Conservation (phyloP, 495 filamentous ascomycete species). For the Chlorociboria aeruginascens region DNA sequence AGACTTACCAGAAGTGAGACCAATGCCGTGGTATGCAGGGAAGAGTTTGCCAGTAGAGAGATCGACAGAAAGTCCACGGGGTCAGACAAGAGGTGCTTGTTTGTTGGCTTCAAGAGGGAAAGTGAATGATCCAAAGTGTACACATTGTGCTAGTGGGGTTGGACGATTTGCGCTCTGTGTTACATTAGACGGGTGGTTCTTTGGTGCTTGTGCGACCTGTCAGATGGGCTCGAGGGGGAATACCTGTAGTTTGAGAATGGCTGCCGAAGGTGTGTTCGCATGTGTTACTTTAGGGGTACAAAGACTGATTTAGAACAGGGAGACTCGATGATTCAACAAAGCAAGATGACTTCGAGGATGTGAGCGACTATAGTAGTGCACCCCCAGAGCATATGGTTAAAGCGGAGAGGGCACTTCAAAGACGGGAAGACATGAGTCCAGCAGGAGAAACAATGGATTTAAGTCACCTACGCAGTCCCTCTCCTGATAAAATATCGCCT, state of each 20-base stretch:
- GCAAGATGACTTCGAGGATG: background rate
- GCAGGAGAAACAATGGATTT: too few relatives aligned
- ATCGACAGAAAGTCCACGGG: constrained; percentile 7
- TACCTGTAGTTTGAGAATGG: constrained; percentile 10
- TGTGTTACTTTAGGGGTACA: background rate
- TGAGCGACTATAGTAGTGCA: too few relatives aligned
- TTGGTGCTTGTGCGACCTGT: constrained; percentile 14
- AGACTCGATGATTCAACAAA: background rate
- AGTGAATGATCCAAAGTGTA: constrained; percentile 8
- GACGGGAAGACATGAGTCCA: background rate
- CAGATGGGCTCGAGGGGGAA: constrained; percentile 15
- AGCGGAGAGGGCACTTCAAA: background rate
- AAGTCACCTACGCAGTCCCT: too few relatives aligned
- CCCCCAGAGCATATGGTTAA: too few relatives aligned
- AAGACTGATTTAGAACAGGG: background rate
- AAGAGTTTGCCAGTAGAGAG: constrained; percentile 12
- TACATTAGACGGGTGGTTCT: constrained; percentile 9
- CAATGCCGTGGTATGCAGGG: constrained; percentile 12
- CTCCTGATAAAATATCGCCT: too few relatives aligned
- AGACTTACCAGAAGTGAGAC: constrained; percentile 11
- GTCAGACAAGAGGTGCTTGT: constrained; percentile 12
- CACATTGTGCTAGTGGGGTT: constrained; percentile 2
- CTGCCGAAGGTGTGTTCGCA: background rate
- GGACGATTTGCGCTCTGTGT: constrained; percentile 13
- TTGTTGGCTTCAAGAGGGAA: constrained; percentile 7